phyloP scores from a whole-genome alignment of 495 filamentous ascomycete species.

The Penicillium egyptiacum region DNA sequence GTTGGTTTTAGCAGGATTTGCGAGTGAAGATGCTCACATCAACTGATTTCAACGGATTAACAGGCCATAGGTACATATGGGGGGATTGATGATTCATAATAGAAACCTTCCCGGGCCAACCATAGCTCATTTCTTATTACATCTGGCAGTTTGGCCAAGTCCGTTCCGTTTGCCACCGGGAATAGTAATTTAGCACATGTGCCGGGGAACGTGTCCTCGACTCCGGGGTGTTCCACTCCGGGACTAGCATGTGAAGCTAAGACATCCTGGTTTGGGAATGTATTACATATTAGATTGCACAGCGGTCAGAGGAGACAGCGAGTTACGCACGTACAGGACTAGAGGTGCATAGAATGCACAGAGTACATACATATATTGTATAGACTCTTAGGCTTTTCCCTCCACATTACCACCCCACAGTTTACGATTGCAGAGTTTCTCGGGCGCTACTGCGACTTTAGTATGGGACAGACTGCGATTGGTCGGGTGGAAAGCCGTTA shows the following conservation, averaged over 20 bases:
- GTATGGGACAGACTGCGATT: slow-evolving; percentile 11
- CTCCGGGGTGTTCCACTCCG: slow-evolving; percentile 17
- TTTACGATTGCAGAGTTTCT: slow-evolving; percentile 10
- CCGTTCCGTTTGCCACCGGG: slow-evolving; percentile 20
- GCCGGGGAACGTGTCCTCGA: slow-evolving; percentile 12
- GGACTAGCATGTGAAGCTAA: background rate
- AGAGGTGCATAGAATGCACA: too few species aligned
- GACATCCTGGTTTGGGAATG: background rate
- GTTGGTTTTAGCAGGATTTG: background rate
- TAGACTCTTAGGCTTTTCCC: background rate
- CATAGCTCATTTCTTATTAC: slow-evolving; percentile 1
- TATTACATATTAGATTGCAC: background rate
- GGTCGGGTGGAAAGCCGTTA: slow-evolving; percentile 16
- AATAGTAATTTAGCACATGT: slow-evolving; percentile 19
- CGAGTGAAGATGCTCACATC: background rate
- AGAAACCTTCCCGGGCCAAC: slow-evolving; percentile 9
- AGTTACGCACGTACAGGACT: too few species aligned
- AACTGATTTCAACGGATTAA: background rate
- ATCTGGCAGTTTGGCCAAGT: background rate
- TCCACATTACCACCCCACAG: slow-evolving; percentile 10
- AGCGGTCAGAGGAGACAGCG: background rate
- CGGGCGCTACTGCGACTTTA: slow-evolving; percentile 14
- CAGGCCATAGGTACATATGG: background rate
- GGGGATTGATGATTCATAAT: slow-evolving; percentile 9
- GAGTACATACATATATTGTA: background rate